Evolutionary conservation across 345 rosid genomes (phyloP), one percentile per base, ranked within the genome.

Genomic region (Euphorbia peplus): DNA sequence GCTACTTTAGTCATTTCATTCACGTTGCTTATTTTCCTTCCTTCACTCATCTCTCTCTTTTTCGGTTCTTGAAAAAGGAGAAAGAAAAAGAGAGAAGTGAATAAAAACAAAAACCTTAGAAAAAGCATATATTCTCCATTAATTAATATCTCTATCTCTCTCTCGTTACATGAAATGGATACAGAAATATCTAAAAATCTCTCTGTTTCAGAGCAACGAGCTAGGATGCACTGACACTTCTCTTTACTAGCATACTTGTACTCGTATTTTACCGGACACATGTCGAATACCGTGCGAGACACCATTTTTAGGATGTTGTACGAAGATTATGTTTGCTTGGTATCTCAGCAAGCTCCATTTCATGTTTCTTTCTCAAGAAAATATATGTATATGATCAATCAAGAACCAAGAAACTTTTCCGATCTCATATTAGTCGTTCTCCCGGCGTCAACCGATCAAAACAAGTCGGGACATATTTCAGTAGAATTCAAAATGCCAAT

Each of bases 361-460:
- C 21, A 14, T 26, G 15, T 63, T 62, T 41, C 26, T 44, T 63
- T 63, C 53, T 42, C 19, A 18, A 25, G 54, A 63, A 63, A 63
- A 30, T 0, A n/a, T 19, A 24, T 5, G 30, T 0, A n/a, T 19
- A 24, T 5, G 30, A 41, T 41, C 52, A 63, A 25, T 63, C 16
- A n/a, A 63, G 21, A 63, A 63, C 22, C 60, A 2, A 3, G n/a
- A n/a, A 21, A 5, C 11, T 2, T 55, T 28, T 28, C 50, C 10
- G 41, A 35, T 19, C 5, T 16, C 64, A 32, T 3, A 2, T 32
- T 32, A 60, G n/a, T 16, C 5, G 15, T 29, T 19, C 6, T 30
- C 32, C 19, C 1, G 0, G 4, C 63, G 29, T 8, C 42, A 37
- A 10, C 41, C 28, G 42, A 13, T 41, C 66, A 5, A 62, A 4